Conservation (phyloP, 2,329 filamentous ascomycete species). For the Tolypocladium tundrense region DNA sequence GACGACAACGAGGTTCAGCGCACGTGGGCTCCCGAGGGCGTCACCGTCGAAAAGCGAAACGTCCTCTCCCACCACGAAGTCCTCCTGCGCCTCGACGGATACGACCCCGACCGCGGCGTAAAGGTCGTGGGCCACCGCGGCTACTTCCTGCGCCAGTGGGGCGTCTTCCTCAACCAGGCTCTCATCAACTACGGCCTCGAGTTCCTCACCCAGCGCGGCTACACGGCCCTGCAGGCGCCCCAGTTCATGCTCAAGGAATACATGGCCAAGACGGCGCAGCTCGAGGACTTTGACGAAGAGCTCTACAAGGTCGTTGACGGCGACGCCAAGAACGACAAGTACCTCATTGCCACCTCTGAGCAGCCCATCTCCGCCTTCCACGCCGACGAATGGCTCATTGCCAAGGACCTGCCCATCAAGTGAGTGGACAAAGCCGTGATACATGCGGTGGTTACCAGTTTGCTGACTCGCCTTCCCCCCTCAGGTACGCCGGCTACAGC, state of each 20-base stretch:
- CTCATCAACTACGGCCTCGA: slow-evolving; percentile 91
- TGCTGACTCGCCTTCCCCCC: background rate
- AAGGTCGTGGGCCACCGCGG: slow-evolving; percentile 93
- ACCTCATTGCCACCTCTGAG: slow-evolving; percentile 70
- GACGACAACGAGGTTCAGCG: slow-evolving; percentile 72
- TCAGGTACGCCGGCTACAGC: slow-evolving; percentile 82
- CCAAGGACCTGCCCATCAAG: slow-evolving; percentile 81
- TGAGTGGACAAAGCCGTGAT: slow-evolving; percentile 19
- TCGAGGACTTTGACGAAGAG: slow-evolving; percentile 96
- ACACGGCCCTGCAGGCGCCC: slow-evolving; percentile 74
- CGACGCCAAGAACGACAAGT: slow-evolving; percentile 81
- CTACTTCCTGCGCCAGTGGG: slow-evolving; percentile 85
- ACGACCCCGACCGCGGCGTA: slow-evolving; percentile 83
- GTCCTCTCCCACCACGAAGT: slow-evolving; percentile 92
- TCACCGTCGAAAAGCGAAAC: slow-evolving; percentile 63
- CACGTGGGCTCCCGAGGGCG: slow-evolving; percentile 71
- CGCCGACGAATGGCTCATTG: slow-evolving; percentile 83
- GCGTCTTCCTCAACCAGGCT: slow-evolving; percentile 84
- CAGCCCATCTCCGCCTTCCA: slow-evolving; percentile 92
- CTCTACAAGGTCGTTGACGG: slow-evolving; percentile 92
- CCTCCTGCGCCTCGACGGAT: slow-evolving; percentile 75
- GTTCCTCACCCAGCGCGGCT: slow-evolving; percentile 73
- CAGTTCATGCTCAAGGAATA: slow-evolving; percentile 92
- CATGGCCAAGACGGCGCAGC: slow-evolving; percentile 97
- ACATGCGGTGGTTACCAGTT: background rate